A percentile compares a stretch with the other conserved stretches of the same genome.
These are phyloP conservation scores for Stagonosporopsis rhizophila DNA, from an alignment of 2,329 filamentous ascomycete species.

Conservation along the genomic window DNA sequence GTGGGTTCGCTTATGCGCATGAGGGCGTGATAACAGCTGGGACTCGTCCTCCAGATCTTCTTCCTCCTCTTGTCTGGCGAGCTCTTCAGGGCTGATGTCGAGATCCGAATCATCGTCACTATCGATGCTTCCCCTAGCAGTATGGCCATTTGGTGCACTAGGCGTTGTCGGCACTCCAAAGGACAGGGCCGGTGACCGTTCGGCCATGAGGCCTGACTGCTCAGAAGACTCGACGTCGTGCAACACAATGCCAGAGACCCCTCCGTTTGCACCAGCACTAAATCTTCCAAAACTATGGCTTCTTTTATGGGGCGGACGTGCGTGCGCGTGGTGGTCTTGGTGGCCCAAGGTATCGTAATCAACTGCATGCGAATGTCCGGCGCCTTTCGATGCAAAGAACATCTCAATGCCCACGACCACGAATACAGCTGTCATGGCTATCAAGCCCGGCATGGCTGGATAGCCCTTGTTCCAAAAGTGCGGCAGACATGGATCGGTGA, in stretches of 20 bases:
- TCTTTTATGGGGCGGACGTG: constrained; percentile 36
- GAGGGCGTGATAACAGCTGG: constrained; percentile 37
- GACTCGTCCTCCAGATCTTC: constrained; percentile 43
- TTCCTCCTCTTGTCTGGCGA: constrained; percentile 36
- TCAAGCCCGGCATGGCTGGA: constrained; percentile 49
- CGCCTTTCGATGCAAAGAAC: constrained; percentile 78
- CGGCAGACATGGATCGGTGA: constrained; percentile 51
- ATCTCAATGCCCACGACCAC: constrained; percentile 87
- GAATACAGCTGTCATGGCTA: constrained; percentile 52
- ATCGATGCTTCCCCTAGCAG: constrained; percentile 22
- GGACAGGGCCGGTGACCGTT: constrained; percentile 42
- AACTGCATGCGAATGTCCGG: constrained; percentile 63
- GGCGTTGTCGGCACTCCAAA: constrained; percentile 33
- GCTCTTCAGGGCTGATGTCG: constrained; percentile 46
- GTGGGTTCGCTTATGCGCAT: constrained; percentile 27
- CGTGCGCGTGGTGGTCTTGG: constrained; percentile 26
- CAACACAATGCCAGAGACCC: constrained; percentile 41
- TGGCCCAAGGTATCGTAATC: constrained; percentile 57
- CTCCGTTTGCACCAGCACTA: constrained; percentile 33
- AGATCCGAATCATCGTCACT: constrained; percentile 45
- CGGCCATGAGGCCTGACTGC: constrained; percentile 38
- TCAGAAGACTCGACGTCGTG: constrained; percentile 43
- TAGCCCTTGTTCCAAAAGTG: constrained; percentile 51
- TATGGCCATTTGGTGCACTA: constrained; percentile 13
- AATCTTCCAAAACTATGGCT: constrained; percentile 45